Percentiles rank a stretch among this genome's conserved stretches.
These are phyloP conservation scores for Solanum bukasovii DNA, from an alignment of 257 asterid species.

Conservation along the genomic window DNA sequence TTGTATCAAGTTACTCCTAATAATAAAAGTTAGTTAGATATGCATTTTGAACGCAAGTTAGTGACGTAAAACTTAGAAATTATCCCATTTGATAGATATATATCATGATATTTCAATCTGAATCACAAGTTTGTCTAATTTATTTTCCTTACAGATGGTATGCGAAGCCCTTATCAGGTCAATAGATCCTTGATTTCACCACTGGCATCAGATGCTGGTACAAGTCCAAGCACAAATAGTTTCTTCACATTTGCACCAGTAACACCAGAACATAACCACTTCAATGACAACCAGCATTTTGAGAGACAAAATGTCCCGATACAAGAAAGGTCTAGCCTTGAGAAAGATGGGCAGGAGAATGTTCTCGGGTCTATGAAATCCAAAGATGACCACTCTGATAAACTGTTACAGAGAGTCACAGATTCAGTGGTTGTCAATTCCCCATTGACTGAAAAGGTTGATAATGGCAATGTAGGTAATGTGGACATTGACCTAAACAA, in stretches of 20 bases:
- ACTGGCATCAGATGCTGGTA: conserved; percentile 26
- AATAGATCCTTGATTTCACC: conserved; percentile 26
- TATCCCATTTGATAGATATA: background rate
- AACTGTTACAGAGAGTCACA: conserved; percentile 8
- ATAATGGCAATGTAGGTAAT: conserved; percentile 11
- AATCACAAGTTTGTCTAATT: background rate
- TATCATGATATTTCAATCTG: background rate
- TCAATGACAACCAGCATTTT: conserved; percentile 19
- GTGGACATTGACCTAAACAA: conserved; percentile 56
- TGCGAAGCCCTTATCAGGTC: conserved; percentile 14
- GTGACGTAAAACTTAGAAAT: background rate
- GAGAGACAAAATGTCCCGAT: conserved; percentile 17
- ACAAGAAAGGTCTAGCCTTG: conserved; percentile 19
- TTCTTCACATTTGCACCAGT: conserved; percentile 35
- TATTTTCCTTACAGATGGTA: conserved; percentile 29
- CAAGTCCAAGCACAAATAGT: conserved; percentile 21
- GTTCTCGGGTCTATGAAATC: conserved; percentile 5
- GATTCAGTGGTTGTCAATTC: conserved; percentile 19
- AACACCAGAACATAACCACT: conserved; percentile 50
- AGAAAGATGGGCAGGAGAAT: conserved; percentile 22
- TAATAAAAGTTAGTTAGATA: background rate
- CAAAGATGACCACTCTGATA: conserved; percentile 15
- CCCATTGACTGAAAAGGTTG: conserved; percentile 19
- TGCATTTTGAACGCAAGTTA: background rate
- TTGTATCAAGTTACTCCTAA: background rate